A percentile compares a stretch with the other conserved stretches of the same genome.
Conservation (phyloP, 257 asterid species). For the Echites panduratus region DNA sequence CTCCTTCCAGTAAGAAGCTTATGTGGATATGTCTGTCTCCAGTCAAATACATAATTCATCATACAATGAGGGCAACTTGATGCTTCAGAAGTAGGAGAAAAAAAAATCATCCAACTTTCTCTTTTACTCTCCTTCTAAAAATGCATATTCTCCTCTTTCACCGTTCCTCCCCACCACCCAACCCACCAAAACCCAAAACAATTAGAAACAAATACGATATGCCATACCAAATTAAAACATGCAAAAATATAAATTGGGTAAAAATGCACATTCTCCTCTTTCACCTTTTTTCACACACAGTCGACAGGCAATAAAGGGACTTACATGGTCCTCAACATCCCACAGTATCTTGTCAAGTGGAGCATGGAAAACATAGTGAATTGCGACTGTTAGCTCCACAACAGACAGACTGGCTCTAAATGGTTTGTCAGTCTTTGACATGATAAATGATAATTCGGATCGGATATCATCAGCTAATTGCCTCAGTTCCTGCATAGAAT, state of each 20-base stretch:
- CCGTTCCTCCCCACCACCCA: neutral
- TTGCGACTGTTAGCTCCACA: conserved; percentile 76
- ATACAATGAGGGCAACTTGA: neutral
- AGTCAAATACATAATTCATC: conserved; percentile 13
- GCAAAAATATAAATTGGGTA: neutral
- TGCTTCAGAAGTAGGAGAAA: neutral
- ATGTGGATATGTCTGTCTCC: conserved; percentile 73
- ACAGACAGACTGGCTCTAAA: conserved; percentile 51
- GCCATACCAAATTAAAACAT: neutral
- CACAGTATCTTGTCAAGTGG: conserved; percentile 84
- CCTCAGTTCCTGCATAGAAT: conserved; percentile 62
- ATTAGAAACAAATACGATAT: neutral
- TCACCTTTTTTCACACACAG: too few species aligned
- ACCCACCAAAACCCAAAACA: too few species aligned
- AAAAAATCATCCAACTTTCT: neutral
- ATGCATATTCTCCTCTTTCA: too few species aligned
- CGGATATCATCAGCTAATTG: conserved; percentile 79
- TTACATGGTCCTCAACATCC: conserved; percentile 92
- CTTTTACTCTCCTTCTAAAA: neutral
- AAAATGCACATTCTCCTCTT: too few species aligned
- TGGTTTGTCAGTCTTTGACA: conserved; percentile 40
- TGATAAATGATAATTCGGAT: conserved; percentile 44
- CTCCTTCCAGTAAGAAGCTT: conserved; percentile 92
- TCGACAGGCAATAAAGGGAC: conserved; percentile 11
- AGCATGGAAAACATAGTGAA: conserved; percentile 73